phyloP scores from a whole-genome alignment of 2,329 filamentous ascomycete species.

The Monosporascus cannonballus region DNA sequence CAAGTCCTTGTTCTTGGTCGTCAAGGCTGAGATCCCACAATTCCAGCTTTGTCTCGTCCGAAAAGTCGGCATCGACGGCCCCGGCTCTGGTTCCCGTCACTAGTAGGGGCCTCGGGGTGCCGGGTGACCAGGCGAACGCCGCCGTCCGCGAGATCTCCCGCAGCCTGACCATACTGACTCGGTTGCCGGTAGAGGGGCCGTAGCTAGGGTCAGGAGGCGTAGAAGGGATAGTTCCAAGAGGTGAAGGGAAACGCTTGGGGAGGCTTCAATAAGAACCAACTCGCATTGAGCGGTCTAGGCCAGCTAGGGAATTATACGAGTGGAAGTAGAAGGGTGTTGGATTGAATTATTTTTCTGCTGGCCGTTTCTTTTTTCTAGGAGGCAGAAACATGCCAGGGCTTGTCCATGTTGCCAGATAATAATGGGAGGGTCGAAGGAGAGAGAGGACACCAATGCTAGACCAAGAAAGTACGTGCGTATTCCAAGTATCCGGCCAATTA shows the following conservation, averaged over 20 bases:
- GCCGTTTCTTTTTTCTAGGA: not conserved
- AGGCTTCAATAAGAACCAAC: slow-evolving; percentile 18
- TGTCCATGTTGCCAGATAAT: slow-evolving; percentile 1
- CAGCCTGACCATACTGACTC: slow-evolving; percentile 76
- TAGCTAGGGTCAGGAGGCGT: slow-evolving; percentile 1
- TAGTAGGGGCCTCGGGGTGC: slow-evolving; percentile 69
- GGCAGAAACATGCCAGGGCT: not conserved
- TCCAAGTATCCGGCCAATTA: not conserved
- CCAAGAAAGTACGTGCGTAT: not conserved
- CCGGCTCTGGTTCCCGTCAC: slow-evolving; percentile 93
- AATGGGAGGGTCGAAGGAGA: not conserved
- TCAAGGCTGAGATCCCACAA: slow-evolving; percentile 91
- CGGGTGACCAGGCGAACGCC: slow-evolving; percentile 94
- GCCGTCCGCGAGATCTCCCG: slow-evolving; percentile 95
- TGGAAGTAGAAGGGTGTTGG: not conserved
- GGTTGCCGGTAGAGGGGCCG: slow-evolving; percentile 7
- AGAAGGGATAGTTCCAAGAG: not conserved
- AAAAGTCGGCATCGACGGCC: slow-evolving; percentile 95
- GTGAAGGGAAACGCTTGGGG: not conserved
- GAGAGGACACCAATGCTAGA: not conserved
- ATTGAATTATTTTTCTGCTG: not conserved
- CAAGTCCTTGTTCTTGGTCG: slow-evolving; percentile 65
- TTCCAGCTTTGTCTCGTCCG: slow-evolving; percentile 92
- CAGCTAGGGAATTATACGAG: slow-evolving; percentile 21
- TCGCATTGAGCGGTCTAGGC: slow-evolving; percentile 29